phyloP scores from a whole-genome alignment of 2,329 filamentous ascomycete species.

The Camillea tinctor region DNA sequence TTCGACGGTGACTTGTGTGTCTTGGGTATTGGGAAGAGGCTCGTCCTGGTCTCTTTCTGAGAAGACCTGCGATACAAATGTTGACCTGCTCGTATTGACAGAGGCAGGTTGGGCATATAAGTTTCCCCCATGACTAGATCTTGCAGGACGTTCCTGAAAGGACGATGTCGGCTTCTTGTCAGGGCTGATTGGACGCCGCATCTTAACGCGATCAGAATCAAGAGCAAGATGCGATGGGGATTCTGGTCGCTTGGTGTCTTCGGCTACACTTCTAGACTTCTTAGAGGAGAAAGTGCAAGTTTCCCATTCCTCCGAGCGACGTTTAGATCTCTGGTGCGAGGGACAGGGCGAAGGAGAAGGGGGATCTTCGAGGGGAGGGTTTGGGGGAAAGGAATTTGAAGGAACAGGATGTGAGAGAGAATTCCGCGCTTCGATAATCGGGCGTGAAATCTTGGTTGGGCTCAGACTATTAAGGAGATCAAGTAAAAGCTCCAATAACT shows the following conservation, averaged over 20 bases:
- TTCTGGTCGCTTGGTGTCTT: conserved; percentile 18
- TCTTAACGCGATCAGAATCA: conserved; percentile 14
- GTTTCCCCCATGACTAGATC: conserved; percentile 5
- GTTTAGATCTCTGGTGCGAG: conserved; percentile 20
- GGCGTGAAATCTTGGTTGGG: conserved; percentile 9
- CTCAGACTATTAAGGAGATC: conserved; percentile 22
- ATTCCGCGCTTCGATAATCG: conserved; percentile 1
- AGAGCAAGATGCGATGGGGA: conserved; percentile 25
- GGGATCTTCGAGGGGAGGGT: conserved; percentile 10
- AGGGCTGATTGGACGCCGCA: conserved; percentile 16
- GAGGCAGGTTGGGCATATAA: conserved; percentile 23
- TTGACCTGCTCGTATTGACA: conserved; percentile 33
- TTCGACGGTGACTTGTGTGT: conserved; percentile 37
- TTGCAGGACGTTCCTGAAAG: conserved; percentile 3
- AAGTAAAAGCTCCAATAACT: conserved; percentile 20
- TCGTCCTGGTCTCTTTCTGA: conserved; percentile 27
- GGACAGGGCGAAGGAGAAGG: conserved; percentile 18
- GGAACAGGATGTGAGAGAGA: background rate
- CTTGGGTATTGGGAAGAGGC: conserved; percentile 20
- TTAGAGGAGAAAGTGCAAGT: conserved; percentile 18
- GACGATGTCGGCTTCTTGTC: conserved; percentile 12
- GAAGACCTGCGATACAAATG: conserved; percentile 35
- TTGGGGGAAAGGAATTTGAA: background rate
- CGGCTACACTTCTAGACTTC: conserved; percentile 15
- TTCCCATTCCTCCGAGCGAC: conserved; percentile 23